Conservation (phyloP, 2,329 filamentous ascomycete genomes). For the Sclerotinia sclerotiorum region DNA sequence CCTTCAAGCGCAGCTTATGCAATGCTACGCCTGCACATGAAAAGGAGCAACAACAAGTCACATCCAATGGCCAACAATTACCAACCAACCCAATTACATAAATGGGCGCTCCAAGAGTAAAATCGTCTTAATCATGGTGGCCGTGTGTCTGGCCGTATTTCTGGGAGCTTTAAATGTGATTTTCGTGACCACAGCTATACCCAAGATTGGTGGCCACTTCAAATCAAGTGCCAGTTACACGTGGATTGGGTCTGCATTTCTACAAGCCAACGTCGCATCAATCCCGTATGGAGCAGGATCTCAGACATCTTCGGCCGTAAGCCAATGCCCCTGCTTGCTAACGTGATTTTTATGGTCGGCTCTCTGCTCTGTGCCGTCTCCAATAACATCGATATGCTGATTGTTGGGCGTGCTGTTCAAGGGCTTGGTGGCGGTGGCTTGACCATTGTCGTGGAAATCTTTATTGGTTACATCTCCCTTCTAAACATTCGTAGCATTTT, state of each 20-base stretch:
- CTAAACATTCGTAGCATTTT: conserved; percentile 53
- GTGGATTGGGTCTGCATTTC: conserved; percentile 54
- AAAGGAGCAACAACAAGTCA: too few relatives aligned
- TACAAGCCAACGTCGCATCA: conserved; percentile 51
- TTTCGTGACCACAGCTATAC: conserved; percentile 45
- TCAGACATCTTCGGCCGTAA: conserved; percentile 18
- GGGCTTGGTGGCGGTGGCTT: conserved; percentile 57
- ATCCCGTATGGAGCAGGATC: conserved; percentile 39
- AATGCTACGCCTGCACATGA: too few relatives aligned
- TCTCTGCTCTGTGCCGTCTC: conserved; percentile 53
- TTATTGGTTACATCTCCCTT: conserved; percentile 58
- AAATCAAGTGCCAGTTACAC: conserved; percentile 50
- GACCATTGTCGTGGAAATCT: background rate
- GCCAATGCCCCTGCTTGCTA: conserved; percentile 1
- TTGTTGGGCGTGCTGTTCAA: conserved; percentile 62
- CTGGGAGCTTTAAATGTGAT: conserved; percentile 40
- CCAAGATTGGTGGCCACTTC: conserved; percentile 43
- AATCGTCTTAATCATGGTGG: too few relatives aligned
- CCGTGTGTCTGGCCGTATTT: conserved; percentile 15
- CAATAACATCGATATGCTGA: conserved; percentile 59
- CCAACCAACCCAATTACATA: too few relatives aligned
- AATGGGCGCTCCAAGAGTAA: too few relatives aligned
- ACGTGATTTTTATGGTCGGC: conserved; percentile 14
- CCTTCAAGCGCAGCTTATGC: too few relatives aligned
- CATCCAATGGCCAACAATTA: too few relatives aligned